Evolutionary conservation across 345 rosid genomes (phyloP).

Genomic region (Salix dunnii): DNA sequence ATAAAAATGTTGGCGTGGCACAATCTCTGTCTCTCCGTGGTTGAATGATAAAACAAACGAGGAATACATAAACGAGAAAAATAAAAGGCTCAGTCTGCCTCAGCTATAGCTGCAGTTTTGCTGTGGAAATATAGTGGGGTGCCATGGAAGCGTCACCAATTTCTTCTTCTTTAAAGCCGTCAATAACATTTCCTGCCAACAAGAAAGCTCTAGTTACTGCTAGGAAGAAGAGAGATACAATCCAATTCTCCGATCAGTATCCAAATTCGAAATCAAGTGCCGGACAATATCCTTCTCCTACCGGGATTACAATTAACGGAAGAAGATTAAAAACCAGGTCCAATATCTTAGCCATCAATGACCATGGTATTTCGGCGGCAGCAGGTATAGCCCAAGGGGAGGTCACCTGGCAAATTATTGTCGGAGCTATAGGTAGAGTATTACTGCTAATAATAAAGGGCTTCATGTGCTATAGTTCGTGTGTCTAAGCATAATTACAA

Average conservation of each 20-base stretch:
- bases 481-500: too few species aligned
- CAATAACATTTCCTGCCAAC: constrained; percentile 14
- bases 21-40: background rate
- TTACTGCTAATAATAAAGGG: too few species aligned
- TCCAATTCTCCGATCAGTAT: background rate
- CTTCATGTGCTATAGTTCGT: background rate
- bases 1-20: background rate
- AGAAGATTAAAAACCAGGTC: background rate
- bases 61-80: background rate
- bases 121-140: too few species aligned
- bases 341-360: constrained; percentile 31
- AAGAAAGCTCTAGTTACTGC: constrained; percentile 9
- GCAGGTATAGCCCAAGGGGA: constrained; percentile 41
- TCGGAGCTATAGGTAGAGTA: constrained; percentile 58
- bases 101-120: too few species aligned
- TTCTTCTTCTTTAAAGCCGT: constrained; percentile 17
- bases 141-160: background rate
- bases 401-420: constrained; percentile 71
- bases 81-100: background rate
- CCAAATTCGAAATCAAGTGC: constrained; percentile 23
- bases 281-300: background rate
- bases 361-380: constrained; percentile 34
- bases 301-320: too few species aligned
- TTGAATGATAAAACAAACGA: background rate
- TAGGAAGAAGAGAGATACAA: background rate